These are phyloP conservation scores for Hyaloscypha bicolor DNA, from an alignment of 495 filamentous ascomycete genomes.

Conservation along the genomic window DNA sequence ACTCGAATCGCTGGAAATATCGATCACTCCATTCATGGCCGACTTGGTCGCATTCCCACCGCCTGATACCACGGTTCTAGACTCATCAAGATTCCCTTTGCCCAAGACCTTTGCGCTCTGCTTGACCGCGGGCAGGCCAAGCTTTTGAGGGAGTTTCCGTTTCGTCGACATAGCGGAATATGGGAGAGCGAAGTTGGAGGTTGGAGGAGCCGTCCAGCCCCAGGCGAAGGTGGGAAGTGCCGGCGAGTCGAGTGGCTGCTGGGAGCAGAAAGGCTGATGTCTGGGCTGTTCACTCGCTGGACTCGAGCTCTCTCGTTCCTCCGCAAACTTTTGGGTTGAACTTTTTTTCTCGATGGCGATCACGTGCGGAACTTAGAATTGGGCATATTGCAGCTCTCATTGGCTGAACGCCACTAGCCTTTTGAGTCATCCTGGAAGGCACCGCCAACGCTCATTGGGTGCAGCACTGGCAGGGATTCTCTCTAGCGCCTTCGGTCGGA, in stretches of 20 bases:
- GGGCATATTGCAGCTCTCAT: background rate
- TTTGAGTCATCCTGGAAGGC: no score
- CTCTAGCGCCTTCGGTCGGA: no score
- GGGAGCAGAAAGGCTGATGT: background rate
- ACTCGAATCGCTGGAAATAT: constrained; percentile 59
- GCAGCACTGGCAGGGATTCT: no score
- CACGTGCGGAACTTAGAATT: background rate
- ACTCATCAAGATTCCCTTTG: constrained; percentile 72
- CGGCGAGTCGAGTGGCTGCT: background rate
- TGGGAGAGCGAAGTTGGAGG: background rate
- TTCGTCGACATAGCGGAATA: constrained; percentile 50
- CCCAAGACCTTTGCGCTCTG: constrained; percentile 62
- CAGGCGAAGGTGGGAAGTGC: background rate
- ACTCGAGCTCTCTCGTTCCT: background rate
- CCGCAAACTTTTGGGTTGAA: background rate
- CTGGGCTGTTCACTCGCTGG: background rate
- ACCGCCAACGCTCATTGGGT: no score
- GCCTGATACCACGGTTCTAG: constrained; percentile 62
- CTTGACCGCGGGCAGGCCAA: constrained; percentile 53
- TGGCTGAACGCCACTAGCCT: no score
- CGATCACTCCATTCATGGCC: constrained; percentile 33
- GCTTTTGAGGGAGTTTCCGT: constrained; percentile 48
- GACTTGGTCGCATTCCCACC: constrained; percentile 30
- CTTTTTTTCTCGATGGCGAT: background rate
- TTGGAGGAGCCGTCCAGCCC: background rate